Percentiles rank a stretch among this genome's conserved stretches.
These are phyloP conservation scores for Penicillium sp. DNA, from an alignment of 2,329 filamentous ascomycete genomes.

Conservation along the genomic window DNA sequence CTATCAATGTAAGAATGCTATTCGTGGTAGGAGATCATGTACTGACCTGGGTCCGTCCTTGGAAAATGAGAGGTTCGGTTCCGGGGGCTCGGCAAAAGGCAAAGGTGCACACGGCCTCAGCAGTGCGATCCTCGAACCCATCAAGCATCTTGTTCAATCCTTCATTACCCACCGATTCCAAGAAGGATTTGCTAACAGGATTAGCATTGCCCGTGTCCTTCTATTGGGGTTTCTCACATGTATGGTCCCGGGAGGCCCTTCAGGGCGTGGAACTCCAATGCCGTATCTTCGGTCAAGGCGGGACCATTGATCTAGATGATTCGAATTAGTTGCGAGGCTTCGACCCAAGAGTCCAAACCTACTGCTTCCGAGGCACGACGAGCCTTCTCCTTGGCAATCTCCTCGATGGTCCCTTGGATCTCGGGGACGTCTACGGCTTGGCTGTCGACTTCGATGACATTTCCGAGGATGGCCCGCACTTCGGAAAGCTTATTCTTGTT, in stretches of 20 bases:
- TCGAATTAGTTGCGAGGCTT: not conserved
- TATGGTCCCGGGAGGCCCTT: constrained; percentile 93
- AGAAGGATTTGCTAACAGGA: constrained; percentile 80
- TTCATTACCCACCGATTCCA: constrained; percentile 75
- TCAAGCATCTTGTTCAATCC: constrained; percentile 88
- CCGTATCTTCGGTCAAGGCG: constrained; percentile 93
- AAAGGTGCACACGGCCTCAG: constrained; percentile 94
- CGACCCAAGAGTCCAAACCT: constrained; percentile 28
- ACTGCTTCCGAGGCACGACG: constrained; percentile 76
- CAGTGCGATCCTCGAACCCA: constrained; percentile 86
- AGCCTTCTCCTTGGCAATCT: constrained; percentile 87
- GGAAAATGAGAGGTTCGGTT: constrained; percentile 81
- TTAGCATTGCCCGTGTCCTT: not conserved
- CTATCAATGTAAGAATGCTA: constrained; percentile 32
- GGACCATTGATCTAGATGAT: constrained; percentile 70
- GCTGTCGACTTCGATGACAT: constrained; percentile 69
- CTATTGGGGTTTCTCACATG: constrained; percentile 62
- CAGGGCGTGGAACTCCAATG: constrained; percentile 87
- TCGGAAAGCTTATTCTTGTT: constrained; percentile 93
- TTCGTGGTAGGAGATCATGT: not conserved
- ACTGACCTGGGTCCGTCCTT: constrained; percentile 78
- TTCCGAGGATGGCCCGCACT: constrained; percentile 81
- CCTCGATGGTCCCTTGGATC: constrained; percentile 88
- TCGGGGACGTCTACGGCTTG: constrained; percentile 79
- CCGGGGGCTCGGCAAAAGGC: constrained; percentile 86